Percentiles rank a stretch among this genome's conserved stretches.
Evolutionary conservation across 176 grass and related monocot species (phyloP).

Genomic region (Juncus inflexus): DNA sequence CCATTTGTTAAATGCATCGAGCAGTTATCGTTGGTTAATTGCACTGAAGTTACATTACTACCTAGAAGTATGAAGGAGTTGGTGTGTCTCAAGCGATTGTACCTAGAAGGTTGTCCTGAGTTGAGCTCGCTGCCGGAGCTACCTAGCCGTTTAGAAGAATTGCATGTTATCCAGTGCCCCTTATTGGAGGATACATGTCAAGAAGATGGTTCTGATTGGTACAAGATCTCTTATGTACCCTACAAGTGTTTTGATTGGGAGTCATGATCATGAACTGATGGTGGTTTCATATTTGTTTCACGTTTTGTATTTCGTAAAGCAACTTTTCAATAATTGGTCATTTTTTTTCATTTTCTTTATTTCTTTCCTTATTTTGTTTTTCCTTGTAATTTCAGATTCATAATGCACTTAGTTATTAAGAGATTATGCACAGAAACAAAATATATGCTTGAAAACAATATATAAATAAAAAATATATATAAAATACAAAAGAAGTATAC

Average conservation of each 20-base stretch:
- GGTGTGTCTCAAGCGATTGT: background rate
- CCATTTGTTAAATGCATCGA: background rate
- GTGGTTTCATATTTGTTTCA: background rate
- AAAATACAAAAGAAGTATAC: no score
- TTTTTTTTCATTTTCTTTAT: no score
- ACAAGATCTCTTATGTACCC: constrained; percentile 19
- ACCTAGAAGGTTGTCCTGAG: constrained; percentile 10
- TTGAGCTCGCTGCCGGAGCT: constrained; percentile 8
- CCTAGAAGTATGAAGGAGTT: constrained; percentile 8
- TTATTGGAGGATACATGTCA: constrained; percentile 15
- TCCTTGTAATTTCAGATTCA: no score
- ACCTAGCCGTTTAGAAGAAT: constrained; percentile 14
- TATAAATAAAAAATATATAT: no score
- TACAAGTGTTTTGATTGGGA: constrained; percentile 16
- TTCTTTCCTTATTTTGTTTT: no score
- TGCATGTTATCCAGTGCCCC: constrained; percentile 13
- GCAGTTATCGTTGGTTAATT: constrained; percentile 7
- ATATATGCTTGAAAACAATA: no score
- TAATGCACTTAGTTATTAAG: no score
- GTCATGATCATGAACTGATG: background rate
- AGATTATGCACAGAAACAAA: no score
- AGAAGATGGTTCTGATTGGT: constrained; percentile 19
- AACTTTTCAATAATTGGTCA: no score
- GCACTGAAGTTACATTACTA: background rate
- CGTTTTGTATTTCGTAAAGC: no score